Conservation (phyloP, 768 basidiomycete species). For the Tulasnella sp. region DNA sequence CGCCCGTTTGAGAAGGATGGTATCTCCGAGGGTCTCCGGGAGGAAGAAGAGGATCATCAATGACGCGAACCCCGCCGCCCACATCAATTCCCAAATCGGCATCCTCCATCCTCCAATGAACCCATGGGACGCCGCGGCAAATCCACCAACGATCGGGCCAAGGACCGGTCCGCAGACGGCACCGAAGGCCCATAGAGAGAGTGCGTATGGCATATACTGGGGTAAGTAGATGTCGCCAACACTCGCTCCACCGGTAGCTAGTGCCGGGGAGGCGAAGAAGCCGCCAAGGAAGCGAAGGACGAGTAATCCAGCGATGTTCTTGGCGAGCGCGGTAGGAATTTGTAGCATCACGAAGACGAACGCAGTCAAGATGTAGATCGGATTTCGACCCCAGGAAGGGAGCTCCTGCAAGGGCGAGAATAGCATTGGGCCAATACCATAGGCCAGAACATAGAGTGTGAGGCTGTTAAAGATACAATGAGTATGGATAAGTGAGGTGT, state of each 20-base stretch:
- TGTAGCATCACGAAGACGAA: conserved; percentile 23
- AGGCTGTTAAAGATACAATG: no score
- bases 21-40: conserved; percentile 22
- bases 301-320: conserved; percentile 29
- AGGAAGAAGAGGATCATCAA: conserved; percentile 15
- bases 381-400: conserved; percentile 30
- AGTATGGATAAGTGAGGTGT: no score
- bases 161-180: conserved; percentile 22
- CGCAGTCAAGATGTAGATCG: conserved; percentile 30
- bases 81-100: conserved; percentile 23
- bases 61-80: conserved; percentile 19
- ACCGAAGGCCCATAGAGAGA: conserved; percentile 19
- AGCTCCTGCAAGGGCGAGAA: conserved; percentile 27
- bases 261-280: conserved; percentile 20
- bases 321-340: conserved; percentile 29
- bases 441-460: conserved; percentile 16
- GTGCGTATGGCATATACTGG: conserved; percentile 19
- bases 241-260: conserved; percentile 21
- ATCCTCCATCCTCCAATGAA: conserved; percentile 19
- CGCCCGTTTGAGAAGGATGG: conserved; percentile 16
- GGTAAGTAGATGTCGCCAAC: conserved; percentile 24
- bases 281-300: conserved; percentile 23
- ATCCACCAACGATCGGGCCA: conserved; percentile 23
- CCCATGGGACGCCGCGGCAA: no score
- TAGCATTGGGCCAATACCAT: conserved; percentile 27